Percentiles rank a stretch among this genome's conserved stretches.
phyloP scores from a whole-genome alignment of 108 stramenopile genomes.

The Licmophora abbreviata region DNA sequence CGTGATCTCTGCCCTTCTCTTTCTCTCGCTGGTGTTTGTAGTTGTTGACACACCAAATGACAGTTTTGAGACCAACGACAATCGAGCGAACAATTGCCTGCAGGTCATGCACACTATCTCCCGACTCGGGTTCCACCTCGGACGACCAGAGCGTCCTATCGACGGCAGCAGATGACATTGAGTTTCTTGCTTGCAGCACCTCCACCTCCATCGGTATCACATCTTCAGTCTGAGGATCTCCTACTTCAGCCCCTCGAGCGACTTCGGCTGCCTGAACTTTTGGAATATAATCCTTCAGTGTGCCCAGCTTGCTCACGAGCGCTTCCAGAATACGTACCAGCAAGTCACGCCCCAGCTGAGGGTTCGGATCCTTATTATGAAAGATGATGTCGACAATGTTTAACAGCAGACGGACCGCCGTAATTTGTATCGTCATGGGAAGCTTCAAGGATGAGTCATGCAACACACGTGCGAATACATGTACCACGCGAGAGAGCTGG shows the following conservation, averaged over 20 bases:
- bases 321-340: conserved; percentile 76
- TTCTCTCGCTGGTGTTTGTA: conserved; percentile 49
- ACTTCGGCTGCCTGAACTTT: not conserved
- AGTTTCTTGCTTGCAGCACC: no score
- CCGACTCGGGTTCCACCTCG: not conserved
- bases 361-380: conserved; percentile 72
- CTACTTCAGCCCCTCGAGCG: not conserved
- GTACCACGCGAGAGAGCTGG: conserved; percentile 81
- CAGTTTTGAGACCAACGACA: conserved; percentile 86
- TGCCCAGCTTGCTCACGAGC: conserved; percentile 76
- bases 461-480: conserved; percentile 81
- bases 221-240: not conserved
- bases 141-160: no score
- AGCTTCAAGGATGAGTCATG: conserved; percentile 69
- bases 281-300: conserved; percentile 37
- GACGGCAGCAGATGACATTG: no score
- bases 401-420: conserved; percentile 77
- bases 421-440: conserved; percentile 80
- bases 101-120: conserved; percentile 39
- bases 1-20: conserved; percentile 1
- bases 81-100: conserved; percentile 82
- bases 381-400: conserved; percentile 85
- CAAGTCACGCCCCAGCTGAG: conserved; percentile 68
- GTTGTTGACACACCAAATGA: conserved; percentile 89
- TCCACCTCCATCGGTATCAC: no score